Evolutionary conservation across 805 yeast genomes (phyloP).

Genomic region (Suhomyces canberraensis): DNA sequence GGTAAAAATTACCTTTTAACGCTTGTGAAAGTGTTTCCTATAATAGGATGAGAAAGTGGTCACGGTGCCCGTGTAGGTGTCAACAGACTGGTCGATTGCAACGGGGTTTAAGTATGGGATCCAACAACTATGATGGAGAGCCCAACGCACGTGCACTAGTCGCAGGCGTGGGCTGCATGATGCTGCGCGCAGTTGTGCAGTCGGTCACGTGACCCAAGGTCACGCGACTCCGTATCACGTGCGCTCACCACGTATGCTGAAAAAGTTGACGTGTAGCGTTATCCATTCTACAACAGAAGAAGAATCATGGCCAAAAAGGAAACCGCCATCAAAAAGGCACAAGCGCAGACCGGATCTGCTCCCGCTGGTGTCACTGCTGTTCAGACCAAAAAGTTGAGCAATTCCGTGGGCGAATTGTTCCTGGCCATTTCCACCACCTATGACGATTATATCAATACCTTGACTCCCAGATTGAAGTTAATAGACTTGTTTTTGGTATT

Average conservation of each 20-base stretch:
- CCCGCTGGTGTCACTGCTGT: conserved; percentile 3
- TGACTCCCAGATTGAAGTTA: conserved; percentile 52
- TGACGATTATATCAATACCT: conserved; percentile 28
- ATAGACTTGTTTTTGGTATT: conserved; percentile 78
- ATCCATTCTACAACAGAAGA: no score
- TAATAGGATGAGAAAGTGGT: no score
- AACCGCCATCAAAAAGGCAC: conserved; percentile 19
- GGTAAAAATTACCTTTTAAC: no score
- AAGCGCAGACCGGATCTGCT: conserved; percentile 11
- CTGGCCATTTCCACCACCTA: conserved; percentile 34
- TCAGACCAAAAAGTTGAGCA: conserved; percentile 4
- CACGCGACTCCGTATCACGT: not conserved
- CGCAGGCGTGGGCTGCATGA: no score
- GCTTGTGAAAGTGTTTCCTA: no score
- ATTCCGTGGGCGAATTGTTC: conserved; percentile 22
- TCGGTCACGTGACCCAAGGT: not conserved
- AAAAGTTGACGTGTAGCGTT: conserved; percentile 1
- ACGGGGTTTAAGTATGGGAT: no score
- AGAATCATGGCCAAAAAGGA: conserved; percentile 42
- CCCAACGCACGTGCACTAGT: no score
- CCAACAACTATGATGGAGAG: no score
- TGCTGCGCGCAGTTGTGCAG: no score
- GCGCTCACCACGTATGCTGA: no score
- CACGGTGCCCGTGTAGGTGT: no score
- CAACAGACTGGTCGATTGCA: no score